A percentile compares a stretch with the other conserved stretches of the same genome.
phyloP scores from a whole-genome alignment of 495 filamentous ascomycete species.

The Pyronema domesticum region DNA sequence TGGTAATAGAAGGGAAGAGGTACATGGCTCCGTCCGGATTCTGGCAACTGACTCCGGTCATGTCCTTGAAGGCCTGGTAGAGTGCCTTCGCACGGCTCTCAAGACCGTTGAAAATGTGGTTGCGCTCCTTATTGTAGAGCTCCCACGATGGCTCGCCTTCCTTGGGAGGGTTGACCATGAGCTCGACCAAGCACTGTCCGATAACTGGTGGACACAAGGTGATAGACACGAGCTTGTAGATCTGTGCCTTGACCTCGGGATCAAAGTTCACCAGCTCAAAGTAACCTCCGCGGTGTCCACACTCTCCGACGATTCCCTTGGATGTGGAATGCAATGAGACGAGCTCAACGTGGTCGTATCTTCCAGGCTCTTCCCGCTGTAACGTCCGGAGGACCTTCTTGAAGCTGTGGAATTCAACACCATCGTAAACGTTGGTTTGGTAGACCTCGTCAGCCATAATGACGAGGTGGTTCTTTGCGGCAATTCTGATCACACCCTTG shows the following conservation, averaged over 20 bases:
- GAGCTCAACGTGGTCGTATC: slow-evolving; percentile 73
- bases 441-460: slow-evolving; percentile 94
- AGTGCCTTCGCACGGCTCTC: slow-evolving; percentile 63
- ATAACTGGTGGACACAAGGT: slow-evolving; percentile 87
- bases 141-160: slow-evolving; percentile 62
- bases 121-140: slow-evolving; percentile 70
- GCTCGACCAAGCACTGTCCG: slow-evolving; percentile 85
- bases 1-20: slow-evolving; percentile 81
- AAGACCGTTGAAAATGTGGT: slow-evolving; percentile 46
- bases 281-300: slow-evolving; percentile 90
- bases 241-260: slow-evolving; percentile 66
- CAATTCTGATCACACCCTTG: slow-evolving; percentile 61
- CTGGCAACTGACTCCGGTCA: slow-evolving; percentile 89
- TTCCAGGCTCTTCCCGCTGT: slow-evolving; percentile 48
- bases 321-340: slow-evolving; percentile 70
- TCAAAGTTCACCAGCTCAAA: slow-evolving; percentile 89
- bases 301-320: slow-evolving; percentile 97
- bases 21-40: slow-evolving; percentile 89
- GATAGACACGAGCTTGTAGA: slow-evolving; percentile 97
- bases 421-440: slow-evolving; percentile 93
- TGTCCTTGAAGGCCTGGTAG: slow-evolving; percentile 72
- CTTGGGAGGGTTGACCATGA: slow-evolving; percentile 89
- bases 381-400: slow-evolving; percentile 73
- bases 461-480: slow-evolving; percentile 69
- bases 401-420: slow-evolving; percentile 74